Evolutionary conservation across 371 early-diverging fungal species (phyloP).

Genomic region (Dichotomocladium elegans): DNA sequence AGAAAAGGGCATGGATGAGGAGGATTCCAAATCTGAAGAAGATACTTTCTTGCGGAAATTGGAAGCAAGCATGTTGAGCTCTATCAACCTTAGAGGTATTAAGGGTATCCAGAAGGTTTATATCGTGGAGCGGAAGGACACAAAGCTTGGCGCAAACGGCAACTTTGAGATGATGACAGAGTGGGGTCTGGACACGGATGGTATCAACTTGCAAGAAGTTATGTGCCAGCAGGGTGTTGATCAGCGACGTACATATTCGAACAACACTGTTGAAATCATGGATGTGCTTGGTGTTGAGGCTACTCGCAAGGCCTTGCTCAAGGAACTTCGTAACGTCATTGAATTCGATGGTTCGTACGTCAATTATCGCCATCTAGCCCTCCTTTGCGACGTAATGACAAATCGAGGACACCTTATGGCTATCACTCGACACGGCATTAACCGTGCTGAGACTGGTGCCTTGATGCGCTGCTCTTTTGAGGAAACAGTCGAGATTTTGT

Average conservation of each 20-base stretch:
- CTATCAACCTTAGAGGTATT: constrained; percentile 91
- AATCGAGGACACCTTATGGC: constrained; percentile 94
- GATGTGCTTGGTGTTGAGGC: constrained; percentile 99
- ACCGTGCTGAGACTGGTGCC: constrained; percentile 95
- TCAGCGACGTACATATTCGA: constrained; percentile 79
- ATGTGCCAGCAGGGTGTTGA: constrained; percentile 87
- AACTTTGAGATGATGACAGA: constrained; percentile 69
- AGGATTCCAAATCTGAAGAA: constrained; percentile 72
- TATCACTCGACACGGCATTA: constrained; percentile 99
- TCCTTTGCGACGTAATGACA: constrained; percentile 99
- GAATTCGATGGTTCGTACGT: constrained; percentile 99
- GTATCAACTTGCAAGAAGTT: constrained; percentile 90
- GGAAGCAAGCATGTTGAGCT: constrained; percentile 82
- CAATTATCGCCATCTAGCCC: constrained; percentile 96
- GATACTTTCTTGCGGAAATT: constrained; percentile 87
- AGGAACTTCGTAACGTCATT: constrained; percentile 95
- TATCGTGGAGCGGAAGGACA: constrained; percentile 79
- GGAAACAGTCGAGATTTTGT: constrained; percentile 99
- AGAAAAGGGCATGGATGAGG: constrained; percentile 58
- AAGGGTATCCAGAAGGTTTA: constrained; percentile 89
- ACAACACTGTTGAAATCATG: constrained; percentile 92
- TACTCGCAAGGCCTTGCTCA: constrained; percentile 86
- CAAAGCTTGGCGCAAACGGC: constrained; percentile 52
- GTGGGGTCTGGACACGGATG: constrained; percentile 97
- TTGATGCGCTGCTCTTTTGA: constrained; percentile 99